Percentiles rank a stretch among this genome's conserved stretches.
phyloP scores from a whole-genome alignment of 2,329 filamentous ascomycete species.

The Thelonectria olida region DNA sequence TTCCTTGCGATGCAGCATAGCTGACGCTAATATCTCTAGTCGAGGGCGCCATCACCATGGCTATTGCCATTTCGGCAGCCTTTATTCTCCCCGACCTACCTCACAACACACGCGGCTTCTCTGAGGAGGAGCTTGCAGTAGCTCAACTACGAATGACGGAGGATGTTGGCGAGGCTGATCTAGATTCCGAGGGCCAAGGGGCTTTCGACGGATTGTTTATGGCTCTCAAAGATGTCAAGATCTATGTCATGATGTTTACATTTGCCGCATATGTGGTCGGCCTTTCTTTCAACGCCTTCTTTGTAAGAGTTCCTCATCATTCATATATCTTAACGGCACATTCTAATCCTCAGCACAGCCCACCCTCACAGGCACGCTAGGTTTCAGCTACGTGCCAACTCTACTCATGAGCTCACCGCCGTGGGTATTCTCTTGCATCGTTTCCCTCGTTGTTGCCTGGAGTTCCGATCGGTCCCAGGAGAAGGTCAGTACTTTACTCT shows the following conservation, averaged over 20 bases:
- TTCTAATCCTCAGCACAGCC: constrained; percentile 46
- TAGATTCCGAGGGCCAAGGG: constrained; percentile 59
- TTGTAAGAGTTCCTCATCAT: constrained; percentile 46
- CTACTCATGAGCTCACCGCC: constrained; percentile 66
- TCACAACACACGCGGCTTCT: constrained; percentile 52
- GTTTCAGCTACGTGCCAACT: constrained; percentile 61
- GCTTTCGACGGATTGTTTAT: constrained; percentile 64
- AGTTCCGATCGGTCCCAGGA: constrained; percentile 64
- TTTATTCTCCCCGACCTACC: constrained; percentile 46
- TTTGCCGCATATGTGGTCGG: constrained; percentile 70
- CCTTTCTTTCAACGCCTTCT: constrained; percentile 67
- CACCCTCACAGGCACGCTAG: constrained; percentile 61
- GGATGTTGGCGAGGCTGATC: constrained; percentile 66
- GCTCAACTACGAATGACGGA: constrained; percentile 65
- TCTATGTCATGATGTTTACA: constrained; percentile 71
- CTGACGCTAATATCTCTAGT: constrained; percentile 53
- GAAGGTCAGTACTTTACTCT: constrained; percentile 48
- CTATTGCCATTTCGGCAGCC: constrained; percentile 32
- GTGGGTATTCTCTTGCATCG: constrained; percentile 66
- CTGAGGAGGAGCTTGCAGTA: constrained; percentile 51
- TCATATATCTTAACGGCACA: neutral
- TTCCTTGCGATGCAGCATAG: no score
- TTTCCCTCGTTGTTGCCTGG: constrained; percentile 65
- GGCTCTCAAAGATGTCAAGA: constrained; percentile 68
- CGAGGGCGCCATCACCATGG: constrained; percentile 55